A percentile compares a stretch with the other conserved stretches of the same genome.
These are phyloP conservation scores for Dioscorea alata DNA, from an alignment of 106 monocot species.

Conservation along the genomic window DNA sequence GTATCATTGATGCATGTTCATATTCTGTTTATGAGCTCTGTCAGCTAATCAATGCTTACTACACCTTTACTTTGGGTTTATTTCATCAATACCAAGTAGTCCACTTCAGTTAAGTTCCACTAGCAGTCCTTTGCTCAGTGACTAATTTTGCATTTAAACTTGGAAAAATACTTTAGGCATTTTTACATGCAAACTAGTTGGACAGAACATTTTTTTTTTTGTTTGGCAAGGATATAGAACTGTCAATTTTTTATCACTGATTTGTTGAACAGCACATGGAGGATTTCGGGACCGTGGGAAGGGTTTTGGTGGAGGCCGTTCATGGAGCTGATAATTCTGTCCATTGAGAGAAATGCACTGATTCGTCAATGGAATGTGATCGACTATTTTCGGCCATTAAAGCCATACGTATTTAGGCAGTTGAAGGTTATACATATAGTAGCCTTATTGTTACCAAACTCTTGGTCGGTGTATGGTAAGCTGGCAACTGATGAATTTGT, in stretches of 20 bases:
- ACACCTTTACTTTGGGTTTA: too few relatives aligned
- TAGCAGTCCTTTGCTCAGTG: too few relatives aligned
- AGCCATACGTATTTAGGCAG: too few relatives aligned
- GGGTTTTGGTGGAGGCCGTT: slow-evolving; percentile 57
- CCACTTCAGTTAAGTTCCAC: background rate
- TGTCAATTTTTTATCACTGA: background rate
- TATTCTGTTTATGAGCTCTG: background rate
- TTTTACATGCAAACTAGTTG: background rate
- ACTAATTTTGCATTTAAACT: background rate
- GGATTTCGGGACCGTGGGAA: slow-evolving; percentile 75
- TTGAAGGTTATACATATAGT: too few relatives aligned
- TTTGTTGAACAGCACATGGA: slow-evolving; percentile 36
- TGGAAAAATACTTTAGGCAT: background rate
- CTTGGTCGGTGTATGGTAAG: too few relatives aligned
- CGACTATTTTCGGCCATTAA: too few relatives aligned
- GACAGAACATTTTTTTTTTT: background rate
- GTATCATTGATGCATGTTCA: background rate
- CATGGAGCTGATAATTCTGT: slow-evolving; percentile 45
- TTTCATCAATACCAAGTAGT: background rate
- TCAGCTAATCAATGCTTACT: background rate
- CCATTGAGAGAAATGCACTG: too few relatives aligned
- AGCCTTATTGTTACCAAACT: too few relatives aligned
- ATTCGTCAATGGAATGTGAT: too few relatives aligned
- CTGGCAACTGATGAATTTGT: too few relatives aligned
- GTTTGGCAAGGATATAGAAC: background rate